These are phyloP conservation scores for Tetraselmis chui DNA, from an alignment of 139 green algal genomes.

Conservation along the genomic window DNA sequence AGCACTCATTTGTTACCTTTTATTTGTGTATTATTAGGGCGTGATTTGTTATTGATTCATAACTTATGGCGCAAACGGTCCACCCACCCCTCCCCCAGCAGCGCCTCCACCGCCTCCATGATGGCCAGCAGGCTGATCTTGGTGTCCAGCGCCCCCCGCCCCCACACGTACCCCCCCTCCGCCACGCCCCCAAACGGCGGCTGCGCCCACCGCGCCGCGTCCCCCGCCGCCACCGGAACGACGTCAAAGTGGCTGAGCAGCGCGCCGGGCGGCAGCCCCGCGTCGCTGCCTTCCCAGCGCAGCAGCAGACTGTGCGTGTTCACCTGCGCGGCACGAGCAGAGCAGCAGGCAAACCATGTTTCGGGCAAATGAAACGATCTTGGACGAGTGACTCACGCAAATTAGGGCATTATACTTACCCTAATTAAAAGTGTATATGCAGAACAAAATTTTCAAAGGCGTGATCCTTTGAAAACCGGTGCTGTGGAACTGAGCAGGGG, in stretches of 20 bases:
- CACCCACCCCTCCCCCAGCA: slow-evolving; percentile 37
- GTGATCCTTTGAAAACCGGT: no score
- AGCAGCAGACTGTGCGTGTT: slow-evolving; percentile 43
- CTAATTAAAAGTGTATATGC: no score
- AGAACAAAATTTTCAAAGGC: no score
- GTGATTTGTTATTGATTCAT: no score
- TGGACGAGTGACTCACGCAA: no score
- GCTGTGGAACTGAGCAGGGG: no score
- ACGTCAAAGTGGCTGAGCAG: slow-evolving; percentile 69
- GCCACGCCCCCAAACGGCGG: slow-evolving; percentile 51
- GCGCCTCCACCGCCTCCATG: slow-evolving; percentile 51
- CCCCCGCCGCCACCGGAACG: slow-evolving; percentile 41
- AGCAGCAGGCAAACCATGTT: no score
- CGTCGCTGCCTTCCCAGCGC: slow-evolving; percentile 49
- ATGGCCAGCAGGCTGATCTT: slow-evolving; percentile 48
- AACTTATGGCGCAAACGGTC: no score
- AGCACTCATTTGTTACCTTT: no score
- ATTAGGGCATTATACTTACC: no score
- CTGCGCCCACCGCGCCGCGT: slow-evolving; percentile 38
- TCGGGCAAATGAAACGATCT: neutral
- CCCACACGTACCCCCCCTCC: slow-evolving; percentile 58
- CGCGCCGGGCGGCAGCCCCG: slow-evolving; percentile 37
- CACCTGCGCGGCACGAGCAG: no score
- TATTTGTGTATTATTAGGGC: no score
- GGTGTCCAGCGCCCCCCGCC: slow-evolving; percentile 58